Evolutionary conservation across 2,329 filamentous ascomycete genomes (phyloP).

Genomic region (Diaporthe ilicicola): DNA sequence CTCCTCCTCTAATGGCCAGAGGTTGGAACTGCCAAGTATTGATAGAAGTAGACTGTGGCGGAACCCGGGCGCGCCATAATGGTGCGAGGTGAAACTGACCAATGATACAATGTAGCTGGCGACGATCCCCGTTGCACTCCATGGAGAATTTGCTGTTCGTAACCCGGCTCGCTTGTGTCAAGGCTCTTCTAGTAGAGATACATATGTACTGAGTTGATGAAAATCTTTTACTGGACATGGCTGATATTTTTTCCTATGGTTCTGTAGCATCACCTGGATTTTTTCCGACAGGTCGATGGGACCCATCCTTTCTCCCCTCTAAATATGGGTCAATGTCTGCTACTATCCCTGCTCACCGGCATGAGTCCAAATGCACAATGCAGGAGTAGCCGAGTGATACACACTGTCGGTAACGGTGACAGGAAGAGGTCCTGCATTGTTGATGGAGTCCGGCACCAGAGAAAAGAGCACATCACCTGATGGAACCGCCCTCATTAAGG

Average conservation of each 20-base stretch:
- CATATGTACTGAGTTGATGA: no score
- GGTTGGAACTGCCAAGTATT: background rate
- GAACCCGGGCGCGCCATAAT: background rate
- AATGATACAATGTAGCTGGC: background rate
- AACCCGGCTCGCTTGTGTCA: background rate
- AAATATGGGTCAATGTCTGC: background rate
- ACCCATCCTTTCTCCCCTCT: background rate
- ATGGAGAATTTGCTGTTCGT: background rate
- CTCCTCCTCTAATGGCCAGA: background rate
- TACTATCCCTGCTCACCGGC: background rate
- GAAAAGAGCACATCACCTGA: background rate
- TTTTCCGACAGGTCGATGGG: background rate
- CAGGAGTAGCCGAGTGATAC: slow-evolving; percentile 6
- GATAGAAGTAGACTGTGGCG: background rate
- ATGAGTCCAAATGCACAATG: background rate
- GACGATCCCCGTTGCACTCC: background rate
- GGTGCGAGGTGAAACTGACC: no score
- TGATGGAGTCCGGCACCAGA: background rate
- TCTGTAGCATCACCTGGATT: no score
- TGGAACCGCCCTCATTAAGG: background rate
- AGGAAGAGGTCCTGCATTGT: background rate
- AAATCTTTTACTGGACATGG: no score
- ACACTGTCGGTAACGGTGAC: background rate
- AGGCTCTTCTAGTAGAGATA: background rate
- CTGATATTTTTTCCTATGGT: background rate